Percentiles rank a stretch among this genome's conserved stretches.
Evolutionary conservation across 2,329 filamentous ascomycete species (phyloP).

Genomic region (Rhynchosporium secalis): DNA sequence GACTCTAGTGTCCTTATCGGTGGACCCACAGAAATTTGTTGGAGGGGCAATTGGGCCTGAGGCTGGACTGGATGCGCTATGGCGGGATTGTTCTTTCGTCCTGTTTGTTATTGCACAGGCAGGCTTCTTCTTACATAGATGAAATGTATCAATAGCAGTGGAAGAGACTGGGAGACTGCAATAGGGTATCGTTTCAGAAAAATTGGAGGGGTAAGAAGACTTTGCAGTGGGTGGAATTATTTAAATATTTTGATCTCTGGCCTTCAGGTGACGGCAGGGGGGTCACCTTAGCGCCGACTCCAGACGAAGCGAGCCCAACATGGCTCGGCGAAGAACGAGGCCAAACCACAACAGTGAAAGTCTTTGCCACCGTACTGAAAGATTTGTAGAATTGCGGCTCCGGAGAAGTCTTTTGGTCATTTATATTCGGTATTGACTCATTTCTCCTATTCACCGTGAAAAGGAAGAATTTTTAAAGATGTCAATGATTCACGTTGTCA

Average conservation of each 20-base stretch:
- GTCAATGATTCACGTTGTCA: too few species aligned
- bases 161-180: background rate
- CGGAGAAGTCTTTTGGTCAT: background rate
- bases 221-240: background rate
- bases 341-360: background rate
- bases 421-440: too few species aligned
- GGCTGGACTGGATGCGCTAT: background rate
- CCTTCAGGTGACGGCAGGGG: background rate
- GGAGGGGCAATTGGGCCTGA: conserved; percentile 6
- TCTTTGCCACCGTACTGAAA: conserved; percentile 2
- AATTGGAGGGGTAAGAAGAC: background rate
- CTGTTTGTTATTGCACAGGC: too few species aligned
- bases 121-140: background rate
- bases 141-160: background rate
- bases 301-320: conserved; percentile 1
- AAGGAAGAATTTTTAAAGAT: too few species aligned
- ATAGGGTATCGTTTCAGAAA: background rate
- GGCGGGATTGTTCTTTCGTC: background rate
- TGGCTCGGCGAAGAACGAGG: background rate
- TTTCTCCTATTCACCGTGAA: too few species aligned
- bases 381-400: background rate
- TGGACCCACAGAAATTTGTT: conserved; percentile 6
- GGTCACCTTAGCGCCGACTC: background rate
- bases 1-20: conserved; percentile 11
- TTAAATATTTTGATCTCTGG: background rate